phyloP scores from a whole-genome alignment of 225 moss, liverwort and hornwort species.

The Bryum argenteum region DNA sequence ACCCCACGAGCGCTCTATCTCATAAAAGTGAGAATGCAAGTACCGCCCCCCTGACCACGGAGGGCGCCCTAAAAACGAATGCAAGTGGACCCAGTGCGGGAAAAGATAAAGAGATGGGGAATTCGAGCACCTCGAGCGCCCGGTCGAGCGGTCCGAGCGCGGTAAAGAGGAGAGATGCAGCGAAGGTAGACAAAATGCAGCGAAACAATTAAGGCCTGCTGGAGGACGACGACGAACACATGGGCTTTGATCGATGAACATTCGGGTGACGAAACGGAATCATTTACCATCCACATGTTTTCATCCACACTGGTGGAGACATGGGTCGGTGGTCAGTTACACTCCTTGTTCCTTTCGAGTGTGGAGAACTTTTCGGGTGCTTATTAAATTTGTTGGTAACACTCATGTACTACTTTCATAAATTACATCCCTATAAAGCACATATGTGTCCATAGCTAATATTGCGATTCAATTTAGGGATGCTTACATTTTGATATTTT shows the following conservation, averaged over 20 bases:
- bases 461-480: too few relatives aligned
- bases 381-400: too few relatives aligned
- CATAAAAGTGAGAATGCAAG: not conserved
- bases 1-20: not conserved
- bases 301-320: too few relatives aligned
- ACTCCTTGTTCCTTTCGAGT: too few relatives aligned
- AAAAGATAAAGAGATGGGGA: not conserved
- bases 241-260: not conserved
- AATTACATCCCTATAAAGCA: too few relatives aligned
- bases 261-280: not conserved
- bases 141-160: not conserved
- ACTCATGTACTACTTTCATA: too few relatives aligned
- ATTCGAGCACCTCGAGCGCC: not conserved
- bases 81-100: too few relatives aligned
- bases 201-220: too few relatives aligned
- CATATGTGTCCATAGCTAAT: too few relatives aligned
- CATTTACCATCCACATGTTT: not conserved
- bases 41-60: not conserved
- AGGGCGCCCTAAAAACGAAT: not conserved
- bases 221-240: not conserved
- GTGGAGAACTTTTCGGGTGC: too few relatives aligned
- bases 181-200: not conserved
- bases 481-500: too few relatives aligned
- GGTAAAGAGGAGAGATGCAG: not conserved
- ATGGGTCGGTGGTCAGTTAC: too few relatives aligned